Conservation (phyloP, 768 basidiomycete genomes). For the Mycena leptocephala region DNA sequence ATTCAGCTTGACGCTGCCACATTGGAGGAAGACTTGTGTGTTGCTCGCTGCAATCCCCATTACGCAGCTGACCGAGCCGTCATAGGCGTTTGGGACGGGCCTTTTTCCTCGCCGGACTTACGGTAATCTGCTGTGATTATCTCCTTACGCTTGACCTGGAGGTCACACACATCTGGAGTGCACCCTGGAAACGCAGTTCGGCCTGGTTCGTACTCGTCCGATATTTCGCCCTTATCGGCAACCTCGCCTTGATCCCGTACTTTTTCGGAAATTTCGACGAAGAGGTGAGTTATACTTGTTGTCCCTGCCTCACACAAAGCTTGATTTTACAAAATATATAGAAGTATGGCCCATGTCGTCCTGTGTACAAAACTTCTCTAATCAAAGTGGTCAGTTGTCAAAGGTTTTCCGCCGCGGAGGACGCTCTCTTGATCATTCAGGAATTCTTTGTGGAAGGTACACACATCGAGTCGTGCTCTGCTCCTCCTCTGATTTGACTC, state of each 20-base stretch:
- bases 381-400: background rate
- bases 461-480: background rate
- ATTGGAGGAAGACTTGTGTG: background rate
- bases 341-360: background rate
- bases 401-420: background rate
- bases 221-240: constrained; percentile 1
- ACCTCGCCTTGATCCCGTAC: constrained; percentile 2
- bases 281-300: background rate
- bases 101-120: constrained; percentile 1
- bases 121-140: background rate
- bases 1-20: background rate
- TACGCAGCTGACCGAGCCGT: background rate
- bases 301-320: background rate
- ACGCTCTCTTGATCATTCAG: background rate
- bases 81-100: background rate
- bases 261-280: background rate
- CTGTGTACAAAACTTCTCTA: background rate
- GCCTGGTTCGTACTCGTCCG: constrained; percentile 2
- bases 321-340: background rate
- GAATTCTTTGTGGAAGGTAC: constrained; percentile 2
- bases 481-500: background rate
- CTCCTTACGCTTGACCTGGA: background rate
- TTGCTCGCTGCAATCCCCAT: background rate
- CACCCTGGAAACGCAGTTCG: background rate
- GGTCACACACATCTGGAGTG: background rate